A percentile compares a stretch with the other conserved stretches of the same genome.
These are phyloP conservation scores for Stephanodiscus triporus DNA, from an alignment of 108 stramenopile genomes.

Conservation along the genomic window DNA sequence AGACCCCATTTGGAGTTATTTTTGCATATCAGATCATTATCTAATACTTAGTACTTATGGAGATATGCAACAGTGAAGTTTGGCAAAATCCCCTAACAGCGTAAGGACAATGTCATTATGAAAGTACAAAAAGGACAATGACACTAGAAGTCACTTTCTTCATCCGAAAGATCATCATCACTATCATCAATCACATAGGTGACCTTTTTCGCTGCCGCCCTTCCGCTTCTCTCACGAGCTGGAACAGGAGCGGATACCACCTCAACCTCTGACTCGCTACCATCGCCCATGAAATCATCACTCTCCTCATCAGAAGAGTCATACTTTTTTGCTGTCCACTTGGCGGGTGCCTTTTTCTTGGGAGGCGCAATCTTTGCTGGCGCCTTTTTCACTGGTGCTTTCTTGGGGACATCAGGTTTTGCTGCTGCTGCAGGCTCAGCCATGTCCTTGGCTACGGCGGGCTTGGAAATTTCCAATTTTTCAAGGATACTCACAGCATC, in stretches of 20 bases:
- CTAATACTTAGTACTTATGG: too few relatives aligned
- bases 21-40: too few relatives aligned
- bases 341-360: slow-evolving; percentile 23
- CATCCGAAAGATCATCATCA: slow-evolving; percentile 21
- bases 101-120: too few relatives aligned
- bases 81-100: too few relatives aligned
- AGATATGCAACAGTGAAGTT: too few relatives aligned
- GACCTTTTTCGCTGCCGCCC: slow-evolving; percentile 31
- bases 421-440: not conserved
- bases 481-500: slow-evolving; percentile 26
- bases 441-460: not conserved
- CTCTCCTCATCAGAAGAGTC: slow-evolving; percentile 22
- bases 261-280: slow-evolving; percentile 16
- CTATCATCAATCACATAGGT: slow-evolving; percentile 30
- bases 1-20: too few relatives aligned
- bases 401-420: slow-evolving; percentile 16
- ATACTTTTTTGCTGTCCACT: slow-evolving; percentile 24
- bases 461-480: slow-evolving; percentile 11
- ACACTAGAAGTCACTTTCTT: slow-evolving; percentile 21
- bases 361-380: slow-evolving; percentile 18
- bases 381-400: slow-evolving; percentile 19
- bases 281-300: slow-evolving; percentile 22
- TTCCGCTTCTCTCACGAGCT: slow-evolving; percentile 27
- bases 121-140: too few relatives aligned
- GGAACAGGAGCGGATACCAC: slow-evolving; percentile 12